A percentile compares a stretch with the other conserved stretches of the same genome.
Evolutionary conservation across 2,329 filamentous ascomycete species (phyloP).

Genomic region (Proliferodiscus dingleyae): DNA sequence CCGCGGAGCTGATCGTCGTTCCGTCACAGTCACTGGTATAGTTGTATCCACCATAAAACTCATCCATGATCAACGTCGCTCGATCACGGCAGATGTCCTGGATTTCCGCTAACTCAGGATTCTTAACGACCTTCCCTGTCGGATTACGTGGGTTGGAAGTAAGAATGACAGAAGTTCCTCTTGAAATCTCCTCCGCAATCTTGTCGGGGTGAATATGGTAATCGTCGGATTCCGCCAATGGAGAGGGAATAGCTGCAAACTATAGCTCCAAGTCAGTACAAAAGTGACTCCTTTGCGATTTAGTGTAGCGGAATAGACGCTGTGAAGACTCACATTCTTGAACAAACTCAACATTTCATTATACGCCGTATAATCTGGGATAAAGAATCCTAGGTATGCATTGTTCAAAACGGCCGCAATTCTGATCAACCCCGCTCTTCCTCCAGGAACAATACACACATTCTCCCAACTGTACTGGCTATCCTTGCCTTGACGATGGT

Average conservation of each 20-base stretch:
- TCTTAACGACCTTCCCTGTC: conserved; percentile 80
- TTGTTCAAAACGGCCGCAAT: conserved; percentile 93
- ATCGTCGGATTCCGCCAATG: conserved; percentile 75
- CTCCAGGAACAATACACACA: conserved; percentile 91
- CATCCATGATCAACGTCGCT: conserved; percentile 89
- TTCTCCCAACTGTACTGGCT: conserved; percentile 97
- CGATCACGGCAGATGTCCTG: conserved; percentile 89
- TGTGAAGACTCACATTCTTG: conserved; percentile 67
- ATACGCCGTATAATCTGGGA: conserved; percentile 94
- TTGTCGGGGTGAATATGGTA: conserved; percentile 94
- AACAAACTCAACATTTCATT: conserved; percentile 96
- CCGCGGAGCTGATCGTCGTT: conserved; percentile 79
- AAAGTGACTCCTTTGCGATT: too few species aligned
- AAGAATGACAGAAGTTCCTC: conserved; percentile 81
- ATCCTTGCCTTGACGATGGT: conserved; percentile 80
- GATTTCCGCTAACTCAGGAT: conserved; percentile 81
- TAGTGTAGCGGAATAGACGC: too few species aligned
- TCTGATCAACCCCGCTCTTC: conserved; percentile 85
- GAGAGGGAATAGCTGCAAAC: conserved; percentile 84
- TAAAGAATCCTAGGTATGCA: conserved; percentile 88
- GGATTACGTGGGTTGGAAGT: conserved; percentile 96
- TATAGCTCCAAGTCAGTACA: conserved; percentile 30
- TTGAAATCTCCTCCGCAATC: conserved; percentile 84
- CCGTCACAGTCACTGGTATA: conserved; percentile 92
- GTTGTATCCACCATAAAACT: conserved; percentile 96